Base-by-base conservation (phyloP, 2,329 filamentous ascomycete genomes). In the Calonectria naviculata region DNA sequence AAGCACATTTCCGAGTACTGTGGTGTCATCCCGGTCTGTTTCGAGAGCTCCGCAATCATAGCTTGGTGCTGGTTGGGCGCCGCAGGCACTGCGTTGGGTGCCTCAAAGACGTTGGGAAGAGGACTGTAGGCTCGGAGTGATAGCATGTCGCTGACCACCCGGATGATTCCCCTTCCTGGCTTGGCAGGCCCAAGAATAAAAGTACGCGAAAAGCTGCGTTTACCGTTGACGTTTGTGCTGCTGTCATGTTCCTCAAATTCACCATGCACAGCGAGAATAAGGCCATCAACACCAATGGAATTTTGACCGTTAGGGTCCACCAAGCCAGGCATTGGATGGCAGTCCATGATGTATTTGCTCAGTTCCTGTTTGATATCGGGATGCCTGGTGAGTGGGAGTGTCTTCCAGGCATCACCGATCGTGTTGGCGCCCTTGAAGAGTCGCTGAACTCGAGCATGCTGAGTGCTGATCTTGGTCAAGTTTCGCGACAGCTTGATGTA, bases 401-500 rank as follows among this genome's bases (percentile, higher is more conserved):
- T 84, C 66, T 89, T 88, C 92, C 95, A 97, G 21, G 91, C 81
- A 67, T 92, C 88, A 62, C 88, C 86, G 70, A 97, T 95, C 49
- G 89, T 85, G 47, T 90, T 87, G 5, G 86, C 84, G 1, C 95
- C 94, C 10, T 86, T 88, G 78, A 91, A 92, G 5, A 92, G 83
- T 46, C 95, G 92, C 71, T 91, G 89, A 76, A 92, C 88, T 69
- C 92, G 88, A 13, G 90, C 88, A 21, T 87, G 86, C 46, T 83
- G 84, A 73, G 91, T 87, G 31, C 84, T 92, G 75, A 97, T 90
- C 78, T 90, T 93, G 74, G 89, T 88, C 19, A 97, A 87, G 78
- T 97, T 97, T 31, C 95, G 90, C 58, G 94, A 97, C 72, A 90
- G 89, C 74, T 92, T 93, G 76, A 95, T 90, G 80, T 97, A 97